Percentiles rank a stretch among this genome's conserved stretches.
Evolutionary conservation across 176 grass and related monocot species (phyloP).

Genomic region (Aegilops tauschii): DNA sequence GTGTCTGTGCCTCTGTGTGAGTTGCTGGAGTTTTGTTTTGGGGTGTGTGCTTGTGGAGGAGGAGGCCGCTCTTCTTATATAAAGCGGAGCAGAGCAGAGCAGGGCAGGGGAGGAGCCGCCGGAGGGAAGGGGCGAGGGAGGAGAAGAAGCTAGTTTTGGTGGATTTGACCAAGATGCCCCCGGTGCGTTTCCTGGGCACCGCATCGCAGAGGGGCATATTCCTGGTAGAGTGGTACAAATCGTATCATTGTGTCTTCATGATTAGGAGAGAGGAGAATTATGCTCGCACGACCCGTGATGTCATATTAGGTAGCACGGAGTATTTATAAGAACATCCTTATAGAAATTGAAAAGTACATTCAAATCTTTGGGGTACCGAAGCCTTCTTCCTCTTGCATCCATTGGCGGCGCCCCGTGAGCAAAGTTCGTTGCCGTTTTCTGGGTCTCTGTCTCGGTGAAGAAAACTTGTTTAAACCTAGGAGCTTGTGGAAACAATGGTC

Average conservation of each 20-base stretch:
- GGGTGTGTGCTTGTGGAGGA: neutral
- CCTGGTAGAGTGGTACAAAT: neutral
- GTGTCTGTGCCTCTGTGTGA: neutral
- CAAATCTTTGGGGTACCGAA: no score
- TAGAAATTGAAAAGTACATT: no score
- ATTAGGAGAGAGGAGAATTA: neutral
- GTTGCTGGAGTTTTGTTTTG: neutral
- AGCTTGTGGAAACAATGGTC: no score
- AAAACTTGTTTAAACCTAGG: no score
- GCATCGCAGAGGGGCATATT: constrained; percentile 41
- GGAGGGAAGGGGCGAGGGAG: neutral
- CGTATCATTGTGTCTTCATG: neutral
- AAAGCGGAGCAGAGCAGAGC: neutral
- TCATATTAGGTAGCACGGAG: no score
- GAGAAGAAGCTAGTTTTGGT: neutral
- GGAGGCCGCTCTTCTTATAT: neutral
- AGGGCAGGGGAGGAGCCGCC: neutral
- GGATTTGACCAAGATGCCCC: constrained; percentile 24
- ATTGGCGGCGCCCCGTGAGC: no score
- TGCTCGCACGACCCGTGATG: neutral
- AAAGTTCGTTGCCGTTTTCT: no score
- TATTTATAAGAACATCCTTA: no score
- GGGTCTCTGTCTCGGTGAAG: no score
- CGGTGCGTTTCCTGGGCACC: constrained; percentile 35
- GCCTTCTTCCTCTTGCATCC: no score